Base-by-base conservation (phyloP, 805 yeast genomes). In the Candida gorgasii region DNA sequence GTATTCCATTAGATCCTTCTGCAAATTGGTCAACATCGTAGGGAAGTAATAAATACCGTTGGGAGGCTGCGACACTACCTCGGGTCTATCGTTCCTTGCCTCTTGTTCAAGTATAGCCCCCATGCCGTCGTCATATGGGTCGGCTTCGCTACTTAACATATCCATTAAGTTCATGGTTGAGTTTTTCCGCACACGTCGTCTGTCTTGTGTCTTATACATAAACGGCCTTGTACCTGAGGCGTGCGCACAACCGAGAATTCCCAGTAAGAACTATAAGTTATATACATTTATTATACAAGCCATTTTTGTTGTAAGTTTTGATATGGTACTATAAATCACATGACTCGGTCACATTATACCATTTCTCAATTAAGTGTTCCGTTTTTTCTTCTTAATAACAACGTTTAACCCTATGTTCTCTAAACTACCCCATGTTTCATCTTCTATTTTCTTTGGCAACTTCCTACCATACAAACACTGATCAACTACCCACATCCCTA, bases 401-500 rank as follows among this genome's bases (percentile, higher is more conserved):
- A 55, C 67, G 48, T 56, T 64, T 4, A 69, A 50, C 2, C 79
- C 79, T 9, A 75, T 62, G 32, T 67, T 69, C 27, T 75, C 75
- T 9, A 86, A 86, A 60, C 95, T 86, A 32, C 78, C 76, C 98
- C 98, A 93, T 1, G 92, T 81, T 20, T 73, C 75, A 4, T 76
- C 78, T 30, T 77, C 81, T 5, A 93, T 78, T 28, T 63, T 63
- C 45, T 78, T 74, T 0, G 99, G 98, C 37, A 93, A 66, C 59
- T 93, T 93, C 29, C 95, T 73, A 0, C 99, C 99, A 58, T 92
- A 93, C 11, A 93, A 70, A 58, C 97, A 87, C 63, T 93, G 99
- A 61, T 93, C 99, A 2, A 93, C 90, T 4, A 90, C 64, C 99
- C 99, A 93, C 86, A 87, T 90, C 0, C 99, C 99, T n/a, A 90